A percentile compares a stretch with the other conserved stretches of the same genome.
Conservation (phyloP, 2,329 filamentous ascomycete species). For the Penicillium sp. region DNA sequence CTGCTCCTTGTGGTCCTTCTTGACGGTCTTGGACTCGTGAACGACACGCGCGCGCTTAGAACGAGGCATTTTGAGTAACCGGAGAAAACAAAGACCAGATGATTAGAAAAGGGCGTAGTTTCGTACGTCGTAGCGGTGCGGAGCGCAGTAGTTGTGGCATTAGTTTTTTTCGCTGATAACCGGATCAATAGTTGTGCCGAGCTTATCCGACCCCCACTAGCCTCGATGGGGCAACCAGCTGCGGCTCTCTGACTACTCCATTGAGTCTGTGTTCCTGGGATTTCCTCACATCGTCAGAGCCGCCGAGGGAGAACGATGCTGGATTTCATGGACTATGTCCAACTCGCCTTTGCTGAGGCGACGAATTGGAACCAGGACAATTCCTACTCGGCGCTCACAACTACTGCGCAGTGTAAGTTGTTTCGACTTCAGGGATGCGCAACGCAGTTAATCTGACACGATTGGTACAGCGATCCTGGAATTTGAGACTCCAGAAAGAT, state of each 20-base stretch:
- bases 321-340: constrained; percentile 97
- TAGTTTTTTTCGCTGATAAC: constrained; percentile 44
- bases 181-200: constrained; percentile 43
- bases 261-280: no score
- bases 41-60: constrained; percentile 90
- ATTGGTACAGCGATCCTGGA: constrained; percentile 71
- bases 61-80: constrained; percentile 74
- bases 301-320: constrained; percentile 68
- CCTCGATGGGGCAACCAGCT: constrained; percentile 40
- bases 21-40: constrained; percentile 86
- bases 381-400: constrained; percentile 84
- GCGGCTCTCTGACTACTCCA: constrained; percentile 11
- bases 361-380: constrained; percentile 91
- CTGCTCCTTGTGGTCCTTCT: constrained; percentile 88
- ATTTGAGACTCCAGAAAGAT: constrained; percentile 81
- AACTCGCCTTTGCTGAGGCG: constrained; percentile 83
- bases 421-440: constrained; percentile 19
- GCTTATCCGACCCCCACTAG: constrained; percentile 43
- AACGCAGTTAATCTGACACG: constrained; percentile 10
- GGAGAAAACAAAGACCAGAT: constrained; percentile 14
- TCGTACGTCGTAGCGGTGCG: constrained; percentile 26
- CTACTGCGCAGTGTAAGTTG: constrained; percentile 72
- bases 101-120: constrained; percentile 18
- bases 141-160: constrained; percentile 28
- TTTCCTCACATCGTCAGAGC: constrained; percentile 4